These are phyloP conservation scores for Geotrichum cucujoidarum DNA, from an alignment of 1,139 yeast genomes.

Conservation along the genomic window DNA sequence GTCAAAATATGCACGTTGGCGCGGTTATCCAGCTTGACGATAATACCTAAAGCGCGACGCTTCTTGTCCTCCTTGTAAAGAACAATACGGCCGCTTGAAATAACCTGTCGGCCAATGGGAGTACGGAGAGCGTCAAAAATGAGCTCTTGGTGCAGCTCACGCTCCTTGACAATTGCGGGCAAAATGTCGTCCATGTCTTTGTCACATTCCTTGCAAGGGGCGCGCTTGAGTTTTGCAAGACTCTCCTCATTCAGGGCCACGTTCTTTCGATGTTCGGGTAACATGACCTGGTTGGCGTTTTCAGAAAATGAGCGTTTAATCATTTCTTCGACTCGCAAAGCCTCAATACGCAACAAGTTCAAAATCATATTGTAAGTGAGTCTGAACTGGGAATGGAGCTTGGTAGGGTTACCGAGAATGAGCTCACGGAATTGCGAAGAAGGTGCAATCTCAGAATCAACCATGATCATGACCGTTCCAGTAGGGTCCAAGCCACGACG, in stretches of 20 bases:
- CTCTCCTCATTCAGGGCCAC: conserved; percentile 51
- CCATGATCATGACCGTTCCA: conserved; percentile 95
- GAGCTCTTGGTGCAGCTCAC: conserved; percentile 43
- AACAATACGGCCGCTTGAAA: conserved; percentile 56
- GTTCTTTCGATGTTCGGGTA: conserved; percentile 78
- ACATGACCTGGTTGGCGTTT: conserved; percentile 74
- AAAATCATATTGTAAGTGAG: conserved; percentile 93
- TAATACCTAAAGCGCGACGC: conserved; percentile 49
- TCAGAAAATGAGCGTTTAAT: conserved; percentile 93
- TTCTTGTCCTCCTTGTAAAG: conserved; percentile 49
- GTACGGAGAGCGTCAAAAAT: conserved; percentile 44
- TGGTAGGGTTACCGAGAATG: conserved; percentile 82
- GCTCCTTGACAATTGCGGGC: conserved; percentile 45
- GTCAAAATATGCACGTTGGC: conserved; percentile 4
- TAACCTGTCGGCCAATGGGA: conserved; percentile 45
- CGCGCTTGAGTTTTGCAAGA: conserved; percentile 42
- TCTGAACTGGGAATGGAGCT: conserved; percentile 84
- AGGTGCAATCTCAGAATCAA: conserved; percentile 31
- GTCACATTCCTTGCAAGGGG: conserved; percentile 40
- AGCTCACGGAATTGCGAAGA: conserved; percentile 74
- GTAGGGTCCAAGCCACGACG: conserved; percentile 91
- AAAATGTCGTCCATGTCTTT: conserved; percentile 45
- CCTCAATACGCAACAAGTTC: conserved; percentile 86
- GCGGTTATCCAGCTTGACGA: conserved; percentile 10
- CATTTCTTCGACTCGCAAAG: conserved; percentile 93